Evolutionary conservation across 495 filamentous ascomycete genomes (phyloP), one percentile per base, ranked within the genome.

Genomic region (Penicillium paxilli): DNA sequence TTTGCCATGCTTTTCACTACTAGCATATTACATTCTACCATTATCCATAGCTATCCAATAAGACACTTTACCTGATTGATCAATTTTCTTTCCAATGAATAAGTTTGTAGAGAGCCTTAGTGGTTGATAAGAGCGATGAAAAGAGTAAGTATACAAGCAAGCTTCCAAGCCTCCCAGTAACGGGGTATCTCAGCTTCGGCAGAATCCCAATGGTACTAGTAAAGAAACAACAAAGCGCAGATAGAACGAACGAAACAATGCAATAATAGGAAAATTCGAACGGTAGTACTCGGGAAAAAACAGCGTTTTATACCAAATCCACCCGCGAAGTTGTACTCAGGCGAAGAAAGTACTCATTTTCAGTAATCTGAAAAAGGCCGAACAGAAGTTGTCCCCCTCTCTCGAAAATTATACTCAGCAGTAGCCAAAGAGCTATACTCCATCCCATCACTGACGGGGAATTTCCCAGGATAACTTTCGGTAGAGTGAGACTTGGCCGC

Each of bases 331-430:
- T 10, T n/a, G 35, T 38, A 12, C 35, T n/a, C 7, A 19, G 14
- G 33, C 6, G 5, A 16, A 38, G n/a, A 38, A 16, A 4, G 6
- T 38, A 7, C 10, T 11, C 7, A 11, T 5, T 4, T 42, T 44
- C 57, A 68, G 16, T 68, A 61, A 48, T 70, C 67, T 12, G 72
- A 72, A 47, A 72, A 73, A 23, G 72, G 72, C 41, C 72, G 53
- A 28, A 67, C 72, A 47, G 62, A 59, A 26, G 66, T 70, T 32
- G 59, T 63, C 12, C 60, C 66, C 24, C 48, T 52, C 44, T 65
- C 64, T 11, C 59, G 57, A 28, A 71, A 52, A 21, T 50, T 47
- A 40, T 55, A 53, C 21, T 62, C 58, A 11, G 64, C 64, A 11
- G 60, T 67, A 8, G 66, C 69, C 52, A 71, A 49, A 7, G 52